A percentile compares a stretch with the other conserved stretches of the same genome.
These are phyloP conservation scores for Monosporascus sp. DNA, from an alignment of 2,329 filamentous ascomycete species.

Conservation along the genomic window DNA sequence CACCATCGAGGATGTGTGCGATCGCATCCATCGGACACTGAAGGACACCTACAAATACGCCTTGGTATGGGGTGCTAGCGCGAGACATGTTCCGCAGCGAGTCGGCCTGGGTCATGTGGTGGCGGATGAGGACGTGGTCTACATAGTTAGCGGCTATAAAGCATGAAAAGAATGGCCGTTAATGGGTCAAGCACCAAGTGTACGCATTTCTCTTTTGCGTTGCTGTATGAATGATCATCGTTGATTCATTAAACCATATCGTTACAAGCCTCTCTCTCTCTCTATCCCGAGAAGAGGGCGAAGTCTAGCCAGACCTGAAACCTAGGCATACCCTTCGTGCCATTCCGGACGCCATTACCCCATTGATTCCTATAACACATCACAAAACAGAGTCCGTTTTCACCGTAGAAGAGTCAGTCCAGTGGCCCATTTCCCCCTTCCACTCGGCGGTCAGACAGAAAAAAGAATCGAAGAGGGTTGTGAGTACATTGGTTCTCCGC, in stretches of 20 bases:
- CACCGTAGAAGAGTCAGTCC: neutral
- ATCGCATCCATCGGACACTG: conserved; percentile 84
- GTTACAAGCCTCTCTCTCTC: conserved; percentile 4
- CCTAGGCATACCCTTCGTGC: no score
- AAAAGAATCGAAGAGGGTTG: conserved; percentile 1
- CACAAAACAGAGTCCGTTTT: neutral
- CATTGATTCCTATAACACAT: conserved; percentile 1
- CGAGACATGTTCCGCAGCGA: conserved; percentile 87
- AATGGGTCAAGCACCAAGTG: no score
- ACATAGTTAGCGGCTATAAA: conserved; percentile 60
- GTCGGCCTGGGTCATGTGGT: conserved; percentile 83
- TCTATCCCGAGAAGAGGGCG: neutral
- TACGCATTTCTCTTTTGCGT: neutral
- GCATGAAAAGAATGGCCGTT: conserved; percentile 32
- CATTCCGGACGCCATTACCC: conserved; percentile 16
- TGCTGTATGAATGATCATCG: conserved; percentile 15
- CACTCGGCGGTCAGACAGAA: no score
- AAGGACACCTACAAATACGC: conserved; percentile 99
- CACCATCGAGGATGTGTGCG: conserved; percentile 94
- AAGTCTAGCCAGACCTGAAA: no score
- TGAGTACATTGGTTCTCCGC: neutral
- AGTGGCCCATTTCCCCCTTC: no score
- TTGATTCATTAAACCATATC: conserved; percentile 19
- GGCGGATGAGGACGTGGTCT: conserved; percentile 62
- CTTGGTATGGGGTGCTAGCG: conserved; percentile 94